Evolutionary conservation across 768 basidiomycete genomes (phyloP), one percentile per base, ranked within the genome.

Genomic region (Tephrocybe rancida): DNA sequence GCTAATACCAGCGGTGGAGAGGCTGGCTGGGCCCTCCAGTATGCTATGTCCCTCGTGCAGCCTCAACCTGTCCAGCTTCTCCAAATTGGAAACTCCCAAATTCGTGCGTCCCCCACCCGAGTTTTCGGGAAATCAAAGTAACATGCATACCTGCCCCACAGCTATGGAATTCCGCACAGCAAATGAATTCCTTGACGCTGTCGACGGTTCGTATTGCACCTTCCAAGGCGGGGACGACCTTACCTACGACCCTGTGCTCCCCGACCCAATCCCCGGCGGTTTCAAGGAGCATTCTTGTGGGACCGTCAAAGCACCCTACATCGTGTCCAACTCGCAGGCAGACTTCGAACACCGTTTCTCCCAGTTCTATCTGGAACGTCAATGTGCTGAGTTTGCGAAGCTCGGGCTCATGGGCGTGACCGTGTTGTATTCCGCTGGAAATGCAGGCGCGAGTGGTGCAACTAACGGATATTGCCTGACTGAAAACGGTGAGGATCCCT

Each of bases 361-460:
- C 10, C 29, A 57, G 21, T 58, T 59, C 38, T 80, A 74, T 55
- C 64, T 67, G n/a, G 34, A 58, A 19, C 70, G 79, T 24, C 78
- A 81, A 55, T 82, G 80, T 60, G 58, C 55, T 13, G 80, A 82
- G 58, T 81, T 78, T 51, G 80, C 54, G 6, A 81, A 81, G 49
- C 69, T 81, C 19, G 80, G 76, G 25, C 65, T 82, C 11, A 71
- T 78, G 76, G 80, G 81, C 37, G 65, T 73, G 14, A 78, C 81
- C 14, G 37, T 81, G 6, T 27, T 82, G 21, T 81, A 64, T 48
- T 67, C 69, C 1, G 70, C 73, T 0, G 77, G 77, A 0, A 76
- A 80, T 46, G 2, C 59, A 24, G 78, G 78, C 7, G 74, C 73
- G 1, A 73, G 72, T 9, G 79, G 78, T 2, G 62, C 58, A 27